Conservation (phyloP, 768 basidiomycete genomes). For the Sarcodon sp. region DNA sequence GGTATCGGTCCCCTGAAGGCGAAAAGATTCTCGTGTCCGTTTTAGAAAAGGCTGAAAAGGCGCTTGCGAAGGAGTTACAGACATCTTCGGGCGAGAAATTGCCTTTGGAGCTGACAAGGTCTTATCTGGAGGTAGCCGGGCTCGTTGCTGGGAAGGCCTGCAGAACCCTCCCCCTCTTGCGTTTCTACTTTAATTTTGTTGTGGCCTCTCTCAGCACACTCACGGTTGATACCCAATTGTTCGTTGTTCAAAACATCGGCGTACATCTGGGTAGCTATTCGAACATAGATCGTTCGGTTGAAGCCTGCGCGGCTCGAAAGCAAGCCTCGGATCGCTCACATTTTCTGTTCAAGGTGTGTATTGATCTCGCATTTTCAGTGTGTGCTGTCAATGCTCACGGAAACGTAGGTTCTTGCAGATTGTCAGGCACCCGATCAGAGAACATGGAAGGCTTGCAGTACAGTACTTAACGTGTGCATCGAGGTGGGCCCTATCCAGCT, state of each 20-base stretch:
- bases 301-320: slow-evolving; percentile 21
- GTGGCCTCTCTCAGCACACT: slow-evolving; percentile 6
- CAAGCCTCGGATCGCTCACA: slow-evolving; percentile 39
- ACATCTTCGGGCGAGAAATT: slow-evolving; percentile 12
- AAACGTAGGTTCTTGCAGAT: slow-evolving; percentile 20
- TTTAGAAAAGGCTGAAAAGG: slow-evolving; percentile 20
- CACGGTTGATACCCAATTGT: slow-evolving; percentile 34
- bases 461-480: slow-evolving; percentile 31
- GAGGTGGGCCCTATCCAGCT: slow-evolving; percentile 17
- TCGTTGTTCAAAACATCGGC: slow-evolving; percentile 25
- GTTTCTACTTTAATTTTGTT: slow-evolving; percentile 33
- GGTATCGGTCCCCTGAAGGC: slow-evolving; percentile 19
- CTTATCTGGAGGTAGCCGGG: slow-evolving; percentile 33
- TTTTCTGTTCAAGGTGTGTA: slow-evolving; percentile 32
- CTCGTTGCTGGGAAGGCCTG: slow-evolving; percentile 29
- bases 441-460: slow-evolving; percentile 23
- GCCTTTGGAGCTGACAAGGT: slow-evolving; percentile 23
- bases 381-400: neutral
- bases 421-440: slow-evolving; percentile 14
- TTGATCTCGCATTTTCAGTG: neutral
- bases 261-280: slow-evolving; percentile 27
- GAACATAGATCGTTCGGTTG: slow-evolving; percentile 13
- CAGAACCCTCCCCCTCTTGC: slow-evolving; percentile 32
- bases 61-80: slow-evolving; percentile 19
- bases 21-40: slow-evolving; percentile 26